phyloP scores from a whole-genome alignment of 1,139 yeast genomes.

The Kurtzmaniella quercitrusa region DNA sequence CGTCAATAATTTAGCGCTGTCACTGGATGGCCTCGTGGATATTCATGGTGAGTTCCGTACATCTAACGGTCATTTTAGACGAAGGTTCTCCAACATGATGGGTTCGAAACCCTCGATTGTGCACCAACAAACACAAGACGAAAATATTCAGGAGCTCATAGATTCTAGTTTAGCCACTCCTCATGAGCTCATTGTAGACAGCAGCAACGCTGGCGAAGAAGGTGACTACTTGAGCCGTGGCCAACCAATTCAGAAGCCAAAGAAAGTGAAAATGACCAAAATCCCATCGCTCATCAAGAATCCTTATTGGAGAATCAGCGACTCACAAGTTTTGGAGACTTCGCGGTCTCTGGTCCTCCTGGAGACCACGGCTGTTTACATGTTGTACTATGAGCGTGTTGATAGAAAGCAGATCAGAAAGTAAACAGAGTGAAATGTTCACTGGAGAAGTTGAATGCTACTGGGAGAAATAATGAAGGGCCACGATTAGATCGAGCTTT shows the following conservation, averaged over 20 bases:
- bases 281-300: slow-evolving; percentile 50
- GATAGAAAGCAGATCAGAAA: slow-evolving; percentile 22
- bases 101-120: slow-evolving; percentile 42
- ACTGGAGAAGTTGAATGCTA: not conserved
- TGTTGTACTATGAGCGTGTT: slow-evolving; percentile 72
- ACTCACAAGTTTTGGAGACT: slow-evolving; percentile 63
- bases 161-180: slow-evolving; percentile 42
- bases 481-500: too few species aligned
- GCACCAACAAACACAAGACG: slow-evolving; percentile 36
- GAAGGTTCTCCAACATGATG: slow-evolving; percentile 36
- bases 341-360: slow-evolving; percentile 54
- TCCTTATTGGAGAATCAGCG: slow-evolving; percentile 88
- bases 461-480: too few species aligned
- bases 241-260: slow-evolving; percentile 8
- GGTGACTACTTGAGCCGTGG: slow-evolving; percentile 18
- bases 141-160: slow-evolving; percentile 36
- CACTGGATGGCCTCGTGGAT: slow-evolving; percentile 15
- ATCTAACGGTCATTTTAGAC: slow-evolving; percentile 22
- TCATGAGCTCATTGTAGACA: slow-evolving; percentile 32
- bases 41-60: slow-evolving; percentile 12
- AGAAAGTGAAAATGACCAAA: slow-evolving; percentile 41
- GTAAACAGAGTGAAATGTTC: not conserved
- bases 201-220: slow-evolving; percentile 11
- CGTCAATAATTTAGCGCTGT: not conserved
- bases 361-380: slow-evolving; percentile 73